Percentiles rank a stretch among this genome's conserved stretches.
Evolutionary conservation across 1,284 basidiomycete species (phyloP).

Genomic region (Cryptococcus hybrid): DNA sequence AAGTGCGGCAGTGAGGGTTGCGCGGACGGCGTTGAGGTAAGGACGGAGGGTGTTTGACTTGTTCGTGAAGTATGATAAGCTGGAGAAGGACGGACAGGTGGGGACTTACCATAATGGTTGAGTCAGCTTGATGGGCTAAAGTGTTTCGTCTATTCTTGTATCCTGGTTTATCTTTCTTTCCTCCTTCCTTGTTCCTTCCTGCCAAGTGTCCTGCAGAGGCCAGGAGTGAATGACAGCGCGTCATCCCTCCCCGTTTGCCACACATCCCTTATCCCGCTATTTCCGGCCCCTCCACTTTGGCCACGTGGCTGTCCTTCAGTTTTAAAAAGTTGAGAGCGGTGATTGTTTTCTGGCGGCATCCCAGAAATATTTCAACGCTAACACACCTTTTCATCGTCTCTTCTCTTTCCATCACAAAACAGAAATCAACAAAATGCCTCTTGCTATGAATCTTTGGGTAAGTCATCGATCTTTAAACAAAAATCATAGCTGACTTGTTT

Average conservation of each 20-base stretch:
- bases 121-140: not conserved
- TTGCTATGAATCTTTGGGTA: conserved; percentile 47
- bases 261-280: not conserved
- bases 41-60: conserved; percentile 74
- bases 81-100: conserved; percentile 19
- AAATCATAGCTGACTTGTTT: not conserved
- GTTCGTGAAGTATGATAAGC: conserved; percentile 13
- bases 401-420: conserved; percentile 3
- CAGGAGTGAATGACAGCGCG: too few relatives aligned
- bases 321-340: conserved; percentile 3
- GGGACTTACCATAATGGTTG: conserved; percentile 11
- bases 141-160: too few relatives aligned
- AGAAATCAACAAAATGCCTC: conserved; percentile 32
- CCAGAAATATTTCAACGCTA: not conserved
- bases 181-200: too few relatives aligned
- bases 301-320: not conserved
- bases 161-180: too few relatives aligned
- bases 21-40: conserved; percentile 93
- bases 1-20: conserved; percentile 93
- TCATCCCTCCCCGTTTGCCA: too few relatives aligned
- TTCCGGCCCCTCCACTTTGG: not conserved
- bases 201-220: too few relatives aligned
- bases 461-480: not conserved
- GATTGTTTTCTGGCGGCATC: not conserved
- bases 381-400: conserved; percentile 1